Evolutionary conservation across 495 filamentous ascomycete genomes (phyloP).

Genomic region (Penicillium cosmopolitanum): DNA sequence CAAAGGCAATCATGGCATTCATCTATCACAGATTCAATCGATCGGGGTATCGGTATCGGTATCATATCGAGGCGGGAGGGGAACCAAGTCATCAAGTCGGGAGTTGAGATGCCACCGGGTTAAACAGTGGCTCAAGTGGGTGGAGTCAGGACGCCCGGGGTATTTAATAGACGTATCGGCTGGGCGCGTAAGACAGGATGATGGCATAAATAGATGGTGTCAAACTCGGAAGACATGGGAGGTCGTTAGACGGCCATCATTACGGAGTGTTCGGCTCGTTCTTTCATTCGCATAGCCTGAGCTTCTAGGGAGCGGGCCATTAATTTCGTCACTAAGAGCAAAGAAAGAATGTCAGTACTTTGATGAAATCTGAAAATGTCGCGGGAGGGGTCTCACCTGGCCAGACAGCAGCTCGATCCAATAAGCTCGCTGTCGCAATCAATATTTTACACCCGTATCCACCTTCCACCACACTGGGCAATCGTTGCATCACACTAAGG

Average conservation of each 20-base stretch:
- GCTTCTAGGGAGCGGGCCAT: constrained; percentile 86
- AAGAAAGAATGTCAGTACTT: constrained; percentile 11
- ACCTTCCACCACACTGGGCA: constrained; percentile 63
- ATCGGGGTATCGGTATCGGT: constrained; percentile 25
- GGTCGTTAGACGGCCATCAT: constrained; percentile 44
- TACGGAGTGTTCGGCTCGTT: constrained; percentile 68
- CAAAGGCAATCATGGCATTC: constrained; percentile 23
- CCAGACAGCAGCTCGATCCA: constrained; percentile 91
- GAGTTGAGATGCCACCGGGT: neutral
- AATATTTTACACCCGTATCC: constrained; percentile 88
- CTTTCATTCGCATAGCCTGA: constrained; percentile 81
- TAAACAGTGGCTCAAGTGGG: neutral
- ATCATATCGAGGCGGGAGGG: constrained; percentile 21
- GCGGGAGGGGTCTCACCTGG: constrained; percentile 63
- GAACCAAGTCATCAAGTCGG: constrained; percentile 2
- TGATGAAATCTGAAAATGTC: neutral
- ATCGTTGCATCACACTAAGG: constrained; percentile 53
- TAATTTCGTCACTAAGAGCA: constrained; percentile 71
- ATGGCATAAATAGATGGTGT: neutral
- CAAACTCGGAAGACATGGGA: constrained; percentile 8
- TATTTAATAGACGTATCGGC: constrained; percentile 21
- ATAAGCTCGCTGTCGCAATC: constrained; percentile 82
- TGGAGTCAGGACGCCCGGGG: neutral
- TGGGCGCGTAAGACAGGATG: constrained; percentile 5
- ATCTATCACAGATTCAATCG: constrained; percentile 27